These are phyloP conservation scores for Entomortierella parvispora DNA, from an alignment of 192 early-diverging fungal species.

Conservation along the genomic window DNA sequence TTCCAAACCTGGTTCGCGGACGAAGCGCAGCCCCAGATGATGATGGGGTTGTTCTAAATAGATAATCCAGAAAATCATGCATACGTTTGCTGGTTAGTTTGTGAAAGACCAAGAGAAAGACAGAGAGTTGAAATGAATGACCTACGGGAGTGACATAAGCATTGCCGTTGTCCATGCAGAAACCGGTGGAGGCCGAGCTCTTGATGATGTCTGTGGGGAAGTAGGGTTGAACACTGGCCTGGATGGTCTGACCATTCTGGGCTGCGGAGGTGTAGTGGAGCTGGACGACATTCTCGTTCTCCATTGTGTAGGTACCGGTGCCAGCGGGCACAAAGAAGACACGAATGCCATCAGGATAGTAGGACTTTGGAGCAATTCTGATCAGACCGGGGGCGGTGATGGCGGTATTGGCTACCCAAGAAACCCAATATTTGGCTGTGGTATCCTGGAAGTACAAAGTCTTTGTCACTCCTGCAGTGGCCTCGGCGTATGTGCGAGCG, in stretches of 20 bases:
- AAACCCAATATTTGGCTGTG: constrained; percentile 48
- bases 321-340: constrained; percentile 46
- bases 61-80: neutral
- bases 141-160: too few relatives aligned
- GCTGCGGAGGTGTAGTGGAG: constrained; percentile 19
- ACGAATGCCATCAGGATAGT: constrained; percentile 55
- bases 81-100: neutral
- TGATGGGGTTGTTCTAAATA: constrained; percentile 7
- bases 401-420: constrained; percentile 33
- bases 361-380: constrained; percentile 27
- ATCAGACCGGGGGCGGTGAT: constrained; percentile 52
- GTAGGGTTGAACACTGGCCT: constrained; percentile 47
- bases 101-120: too few relatives aligned
- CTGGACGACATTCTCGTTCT: constrained; percentile 29
- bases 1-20: constrained; percentile 19
- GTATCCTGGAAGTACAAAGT: constrained; percentile 48
- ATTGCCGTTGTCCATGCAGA: constrained; percentile 34
- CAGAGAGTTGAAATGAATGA: too few relatives aligned
- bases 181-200: constrained; percentile 29
- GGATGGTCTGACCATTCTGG: constrained; percentile 33
- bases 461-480: constrained; percentile 49
- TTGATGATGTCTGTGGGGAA: constrained; percentile 49
- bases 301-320: constrained; percentile 37
- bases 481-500: constrained; percentile 54
- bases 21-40: constrained; percentile 5